Evolutionary conservation across 306 rosid species (phyloP), one percentile per base, ranked within the genome.

Genomic region (Prunus mume): DNA sequence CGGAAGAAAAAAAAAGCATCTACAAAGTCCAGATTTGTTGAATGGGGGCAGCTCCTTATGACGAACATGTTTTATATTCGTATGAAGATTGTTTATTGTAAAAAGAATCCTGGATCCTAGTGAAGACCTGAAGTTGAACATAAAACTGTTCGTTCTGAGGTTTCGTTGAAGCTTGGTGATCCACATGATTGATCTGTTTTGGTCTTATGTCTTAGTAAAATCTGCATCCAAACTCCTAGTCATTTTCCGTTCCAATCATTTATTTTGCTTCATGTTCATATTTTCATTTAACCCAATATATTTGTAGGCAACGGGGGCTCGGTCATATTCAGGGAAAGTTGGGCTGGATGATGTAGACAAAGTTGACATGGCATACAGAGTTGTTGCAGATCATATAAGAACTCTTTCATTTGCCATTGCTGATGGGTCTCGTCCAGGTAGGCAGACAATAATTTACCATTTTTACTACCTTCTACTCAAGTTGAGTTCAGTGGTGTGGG

Each of bases 351-450:
- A 95, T 78, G 79, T 69, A 24, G 97, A 95, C 83, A 88, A 89
- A 71, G 82, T 92, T 71, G 99, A 95, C 89, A 91, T 95, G 97
- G 99, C 97, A 58, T 95, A 95, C 81, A 88, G 99, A 84, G 98
- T 95, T 72, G 92, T 82, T 76, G 83, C 82, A 46, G 84, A 86
- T 78, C 86, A 89, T 81, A 94, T 83, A 70, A 79, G 88, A 71
- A 71, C 84, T 79, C 93, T 95, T 77, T 95, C 99, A 75, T 84
- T 92, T 85, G 97, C 99, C 68, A 95, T 95, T 82, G 99, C 97
- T 52, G 99, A 95, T 86, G 97, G 96, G 46, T 95, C 97, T 84
- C 89, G 97, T 66, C 99, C 99, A 83, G 97, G 99, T 95, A 86
- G 65, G 83, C 63, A 22, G 20, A 55, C 49, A 45, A 38, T 8